Evolutionary conservation across 768 basidiomycete species (phyloP).

Genomic region (Infundibulicybe gibba): DNA sequence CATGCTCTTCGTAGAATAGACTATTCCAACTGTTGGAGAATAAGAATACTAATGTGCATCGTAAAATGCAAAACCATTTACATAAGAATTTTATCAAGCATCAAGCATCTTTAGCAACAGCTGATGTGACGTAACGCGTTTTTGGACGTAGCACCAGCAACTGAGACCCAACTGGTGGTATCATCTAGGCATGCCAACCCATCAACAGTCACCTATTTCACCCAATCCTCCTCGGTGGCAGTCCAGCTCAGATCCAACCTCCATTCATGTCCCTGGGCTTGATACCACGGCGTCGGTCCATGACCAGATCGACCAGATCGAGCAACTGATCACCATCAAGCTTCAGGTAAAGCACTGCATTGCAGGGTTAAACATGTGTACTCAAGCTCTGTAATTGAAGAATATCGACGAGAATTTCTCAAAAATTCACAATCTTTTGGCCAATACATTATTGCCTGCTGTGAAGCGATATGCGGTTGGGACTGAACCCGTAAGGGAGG

Average conservation of each 20-base stretch:
- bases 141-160: no score
- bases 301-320: conserved; percentile 92
- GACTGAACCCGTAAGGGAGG: conserved; percentile 85
- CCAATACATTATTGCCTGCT: conserved; percentile 77
- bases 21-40: no score
- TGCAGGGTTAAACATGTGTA: not conserved
- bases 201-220: conserved; percentile 33
- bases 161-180: no score
- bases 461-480: conserved; percentile 88
- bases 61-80: no score
- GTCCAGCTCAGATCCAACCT: conserved; percentile 57
- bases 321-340: conserved; percentile 90
- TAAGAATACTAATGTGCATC: no score
- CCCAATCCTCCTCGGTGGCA: conserved; percentile 71
- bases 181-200: conserved; percentile 40
- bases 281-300: conserved; percentile 64
- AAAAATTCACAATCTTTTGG: conserved; percentile 80
- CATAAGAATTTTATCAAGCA: no score
- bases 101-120: no score
- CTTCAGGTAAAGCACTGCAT: conserved; percentile 59
- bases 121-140: no score
- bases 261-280: conserved; percentile 69
- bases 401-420: conserved; percentile 94
- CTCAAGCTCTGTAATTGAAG: conserved; percentile 29
- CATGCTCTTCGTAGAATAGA: no score